Evolutionary conservation across 2,329 filamentous ascomycete genomes (phyloP).

Genomic region (Ascochyta koolunga): DNA sequence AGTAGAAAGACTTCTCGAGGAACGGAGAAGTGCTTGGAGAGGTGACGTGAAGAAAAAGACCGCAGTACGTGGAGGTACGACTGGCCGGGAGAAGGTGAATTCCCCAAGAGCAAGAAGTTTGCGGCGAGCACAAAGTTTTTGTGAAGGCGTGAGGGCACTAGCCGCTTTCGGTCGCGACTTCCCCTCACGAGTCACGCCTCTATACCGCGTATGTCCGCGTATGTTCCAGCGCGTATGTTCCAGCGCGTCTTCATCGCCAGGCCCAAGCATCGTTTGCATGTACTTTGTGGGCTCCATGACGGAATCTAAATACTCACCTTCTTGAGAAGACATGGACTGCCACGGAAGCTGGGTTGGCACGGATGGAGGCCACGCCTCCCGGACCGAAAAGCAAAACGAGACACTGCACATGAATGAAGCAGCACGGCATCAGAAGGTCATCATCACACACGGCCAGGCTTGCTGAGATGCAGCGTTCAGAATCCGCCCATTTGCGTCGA

Average conservation of each 20-base stretch:
- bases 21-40: constrained; percentile 29
- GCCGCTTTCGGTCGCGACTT: constrained; percentile 2
- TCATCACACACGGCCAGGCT: neutral
- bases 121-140: constrained; percentile 34
- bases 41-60: constrained; percentile 40
- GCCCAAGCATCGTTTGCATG: too few relatives aligned
- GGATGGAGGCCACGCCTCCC: too few relatives aligned
- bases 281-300: too few relatives aligned
- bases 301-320: too few relatives aligned
- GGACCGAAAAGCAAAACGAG: too few relatives aligned
- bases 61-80: constrained; percentile 36
- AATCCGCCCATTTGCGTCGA: neutral
- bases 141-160: constrained; percentile 20
- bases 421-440: neutral
- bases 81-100: constrained; percentile 64
- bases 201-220: too few relatives aligned
- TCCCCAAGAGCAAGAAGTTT: constrained; percentile 54
- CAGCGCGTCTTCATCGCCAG: too few relatives aligned
- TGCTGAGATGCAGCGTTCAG: neutral
- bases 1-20: constrained; percentile 35
- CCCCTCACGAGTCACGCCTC: neutral
- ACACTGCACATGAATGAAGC: neutral
- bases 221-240: too few relatives aligned
- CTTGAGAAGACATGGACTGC: too few relatives aligned
- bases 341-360: too few relatives aligned